These are phyloP conservation scores for Ganoderma multipileum DNA, from an alignment of 1,284 basidiomycete genomes.

Conservation along the genomic window DNA sequence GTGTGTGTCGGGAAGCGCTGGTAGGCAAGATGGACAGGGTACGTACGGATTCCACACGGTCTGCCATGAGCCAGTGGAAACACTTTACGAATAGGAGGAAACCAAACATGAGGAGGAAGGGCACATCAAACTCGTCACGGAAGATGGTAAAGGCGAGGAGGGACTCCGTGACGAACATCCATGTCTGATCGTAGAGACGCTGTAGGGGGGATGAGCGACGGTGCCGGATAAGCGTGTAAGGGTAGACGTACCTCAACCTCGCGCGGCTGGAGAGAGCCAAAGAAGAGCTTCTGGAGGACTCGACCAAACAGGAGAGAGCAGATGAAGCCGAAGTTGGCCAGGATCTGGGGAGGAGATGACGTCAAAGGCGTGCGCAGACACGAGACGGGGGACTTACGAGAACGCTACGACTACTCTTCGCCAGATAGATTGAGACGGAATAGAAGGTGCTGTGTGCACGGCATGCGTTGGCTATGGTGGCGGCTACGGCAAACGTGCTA, in stretches of 20 bases:
- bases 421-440: conserved; percentile 91
- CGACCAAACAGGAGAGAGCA: conserved; percentile 80
- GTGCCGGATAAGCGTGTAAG: conserved; percentile 28
- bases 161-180: conserved; percentile 98
- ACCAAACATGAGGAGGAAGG: conserved; percentile 92
- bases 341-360: conserved; percentile 60
- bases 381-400: conserved; percentile 61
- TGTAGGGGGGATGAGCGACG: conserved; percentile 40
- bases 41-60: conserved; percentile 94
- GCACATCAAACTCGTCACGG: conserved; percentile 91
- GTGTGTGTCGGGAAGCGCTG: conserved; percentile 1
- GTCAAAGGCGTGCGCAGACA: conserved; percentile 2
- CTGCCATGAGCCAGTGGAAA: conserved; percentile 96
- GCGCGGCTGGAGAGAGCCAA: conserved; percentile 86
- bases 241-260: conserved; percentile 87
- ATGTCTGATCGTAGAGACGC: conserved; percentile 94
- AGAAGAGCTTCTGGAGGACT: conserved; percentile 87
- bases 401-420: conserved; percentile 88
- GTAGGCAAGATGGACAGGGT: not conserved
- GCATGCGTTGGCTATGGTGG: conserved; percentile 81
- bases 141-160: conserved; percentile 97
- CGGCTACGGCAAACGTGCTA: conserved; percentile 75
- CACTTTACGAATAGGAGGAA: conserved; percentile 94
- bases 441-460: conserved; percentile 93
- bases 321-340: conserved; percentile 93